phyloP scores from a whole-genome alignment of 106 monocot species.

The Triglochin maritima region DNA sequence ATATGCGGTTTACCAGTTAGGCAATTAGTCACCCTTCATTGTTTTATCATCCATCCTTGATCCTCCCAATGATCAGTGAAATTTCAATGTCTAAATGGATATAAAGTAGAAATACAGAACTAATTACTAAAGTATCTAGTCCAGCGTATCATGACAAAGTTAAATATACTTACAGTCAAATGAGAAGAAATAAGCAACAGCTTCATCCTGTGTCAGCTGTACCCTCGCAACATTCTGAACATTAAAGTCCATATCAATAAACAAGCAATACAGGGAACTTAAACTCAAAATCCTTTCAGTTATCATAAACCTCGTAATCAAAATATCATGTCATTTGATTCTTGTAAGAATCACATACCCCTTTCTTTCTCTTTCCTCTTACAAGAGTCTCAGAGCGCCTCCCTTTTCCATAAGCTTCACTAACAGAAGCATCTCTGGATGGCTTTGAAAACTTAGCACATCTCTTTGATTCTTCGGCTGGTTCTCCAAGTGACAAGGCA shows the following conservation, averaged over 20 bases:
- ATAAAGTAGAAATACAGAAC: background rate
- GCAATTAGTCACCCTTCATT: no score
- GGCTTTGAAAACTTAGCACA: constrained; percentile 6
- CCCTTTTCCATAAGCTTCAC: constrained; percentile 7
- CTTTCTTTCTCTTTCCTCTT: constrained; percentile 28
- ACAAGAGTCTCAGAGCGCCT: constrained; percentile 3
- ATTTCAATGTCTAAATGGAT: no score
- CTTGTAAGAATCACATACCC: background rate
- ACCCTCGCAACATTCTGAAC: constrained; percentile 35
- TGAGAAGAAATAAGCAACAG: constrained; percentile 68
- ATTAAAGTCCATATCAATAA: background rate
- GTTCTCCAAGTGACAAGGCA: constrained; percentile 57
- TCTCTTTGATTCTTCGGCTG: background rate
- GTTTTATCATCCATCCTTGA: no score
- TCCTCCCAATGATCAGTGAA: no score
- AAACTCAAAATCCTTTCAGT: background rate
- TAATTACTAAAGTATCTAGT: background rate
- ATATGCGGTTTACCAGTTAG: no score
- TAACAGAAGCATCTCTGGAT: constrained; percentile 8
- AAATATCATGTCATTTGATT: background rate
- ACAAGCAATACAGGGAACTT: background rate
- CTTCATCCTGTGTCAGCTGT: constrained; percentile 73
- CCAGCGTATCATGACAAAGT: background rate
- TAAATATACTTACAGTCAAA: constrained; percentile 49
- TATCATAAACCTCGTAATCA: no score